Evolutionary conservation across 192 early-diverging fungal genomes (phyloP), one percentile per base, ranked within the genome.

Genomic region (Chytriomyces sp.): DNA sequence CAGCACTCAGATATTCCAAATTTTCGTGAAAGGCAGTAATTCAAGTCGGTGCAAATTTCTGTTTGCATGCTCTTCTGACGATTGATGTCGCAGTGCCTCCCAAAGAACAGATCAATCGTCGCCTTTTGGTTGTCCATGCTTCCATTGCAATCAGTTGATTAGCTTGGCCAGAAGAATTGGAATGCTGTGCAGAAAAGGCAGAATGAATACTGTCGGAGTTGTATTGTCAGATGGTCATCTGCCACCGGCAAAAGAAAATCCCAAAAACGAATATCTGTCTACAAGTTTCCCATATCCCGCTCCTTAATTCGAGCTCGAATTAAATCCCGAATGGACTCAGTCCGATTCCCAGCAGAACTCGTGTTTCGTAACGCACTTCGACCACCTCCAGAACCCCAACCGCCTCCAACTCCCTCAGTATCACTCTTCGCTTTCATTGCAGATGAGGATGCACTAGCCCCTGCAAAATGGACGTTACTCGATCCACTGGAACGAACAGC

Each of bases 281-380:
- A 57, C 20, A 57, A 20, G 53, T 20, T 20, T n/a, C 61, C 61
- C 63, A 75, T 35, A 53, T 75, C 73, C 18, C 73, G 24, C 48
- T 75, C 73, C 49, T 66, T 75, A n/a, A 75, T 75, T 20, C 73
- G 11, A 16, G 73, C 73, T 50, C 73, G 44, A 9, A 75, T 75
- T 43, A 57, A 61, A 23, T 75, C 73, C 26, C 73, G 9, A 65
- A 75, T 75, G 23, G 73, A 64, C n/a, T 75, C 73, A 11, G 62
- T 75, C 2, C 73, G 61, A 35, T 50, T 75, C 4, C 60, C 63
- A 50, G 63, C 50, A 24, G 45, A 53, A 20, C 60, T 66, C 7
- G 50, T 18, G 7, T 23, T 24, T n/a, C 64, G 11, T 46, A 64
- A 65, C 8, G 48, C 68, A 45, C 9, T 23, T 13, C 18, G 13